A percentile compares a stretch with the other conserved stretches of the same genome.
Evolutionary conservation across 805 yeast genomes (phyloP).

Genomic region (Pichia californica): DNA sequence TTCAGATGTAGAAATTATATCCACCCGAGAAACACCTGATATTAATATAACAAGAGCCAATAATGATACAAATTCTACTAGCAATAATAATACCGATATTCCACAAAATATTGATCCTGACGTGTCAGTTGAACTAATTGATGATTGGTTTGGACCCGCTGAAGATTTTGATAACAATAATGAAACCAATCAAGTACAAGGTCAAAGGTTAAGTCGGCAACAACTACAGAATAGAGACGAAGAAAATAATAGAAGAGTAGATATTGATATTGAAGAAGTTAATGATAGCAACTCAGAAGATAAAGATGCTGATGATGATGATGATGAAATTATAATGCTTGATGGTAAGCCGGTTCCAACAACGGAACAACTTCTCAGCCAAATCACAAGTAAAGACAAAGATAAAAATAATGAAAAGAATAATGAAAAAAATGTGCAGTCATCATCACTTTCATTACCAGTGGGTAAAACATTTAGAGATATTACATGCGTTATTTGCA

Average conservation of each 20-base stretch:
- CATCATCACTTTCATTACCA: not conserved
- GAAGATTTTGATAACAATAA: not conserved
- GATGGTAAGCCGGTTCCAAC: conserved; percentile 6
- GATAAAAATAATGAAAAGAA: not conserved
- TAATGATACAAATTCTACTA: too few relatives aligned
- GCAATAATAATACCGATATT: not conserved
- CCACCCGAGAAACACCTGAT: conserved; percentile 1
- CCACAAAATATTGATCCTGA: not conserved
- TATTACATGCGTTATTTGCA: conserved; percentile 48
- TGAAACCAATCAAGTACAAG: too few relatives aligned
- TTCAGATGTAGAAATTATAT: conserved; percentile 3
- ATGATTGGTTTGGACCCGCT: conserved; percentile 2
- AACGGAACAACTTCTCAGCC: conserved; percentile 29
- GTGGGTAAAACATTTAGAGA: conserved; percentile 28
- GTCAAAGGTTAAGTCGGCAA: too few relatives aligned
- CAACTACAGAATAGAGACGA: too few relatives aligned
- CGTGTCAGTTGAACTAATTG: conserved; percentile 5
- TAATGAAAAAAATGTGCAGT: not conserved
- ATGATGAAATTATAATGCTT: conserved; percentile 27
- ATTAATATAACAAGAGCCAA: not conserved
- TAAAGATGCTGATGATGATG: conserved; percentile 14
- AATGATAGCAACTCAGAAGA: not conserved
- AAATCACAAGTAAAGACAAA: conserved; percentile 24
- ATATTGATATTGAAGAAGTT: too few relatives aligned
- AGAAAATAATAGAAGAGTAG: too few relatives aligned